Evolutionary conservation across 495 filamentous ascomycete genomes (phyloP), one percentile per base, ranked within the genome.

Genomic region (Hyaloscypha variabilis): DNA sequence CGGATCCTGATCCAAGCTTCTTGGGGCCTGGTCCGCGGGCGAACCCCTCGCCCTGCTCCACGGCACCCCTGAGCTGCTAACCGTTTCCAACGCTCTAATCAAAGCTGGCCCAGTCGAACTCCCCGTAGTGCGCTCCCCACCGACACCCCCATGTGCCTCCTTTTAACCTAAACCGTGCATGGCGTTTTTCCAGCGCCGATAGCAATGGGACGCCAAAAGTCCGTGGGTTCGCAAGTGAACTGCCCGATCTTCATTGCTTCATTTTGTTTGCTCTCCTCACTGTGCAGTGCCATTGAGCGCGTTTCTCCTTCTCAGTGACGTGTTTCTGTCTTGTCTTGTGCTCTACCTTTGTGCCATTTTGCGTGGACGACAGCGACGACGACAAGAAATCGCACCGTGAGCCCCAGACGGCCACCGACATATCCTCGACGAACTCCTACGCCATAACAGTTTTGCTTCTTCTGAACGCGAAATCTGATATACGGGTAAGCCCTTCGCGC

Each of bases 171-270:
- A 54, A 54, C 11, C 25, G 14, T 28, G 5, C 51, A 54, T 54
- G 51, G 51, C 51, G 51, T 54, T 54, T 25, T 58, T 31, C 54
- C 52, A 36, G 4, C 52, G 34, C 30, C 36, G 62, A 52, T 54
- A 54, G 51, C 23, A 54, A 54, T 28, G 51, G 21, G 21, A 24
- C 51, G 25, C 51, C 51, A 63, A 64, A 64, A 21, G 52, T 58
- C 62, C 28, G 52, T 42, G 36, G 11, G 62, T 54, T 46, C 13
- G 8, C 24, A 23, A 31, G 39, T n/a, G n/a, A 24, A 19, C 28
- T n/a, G 21, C 26, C 24, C 28, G 30, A 60, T 65, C 55, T 53
- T 31, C 63, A 60, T 34, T 59, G 54, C 36, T 65, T 65, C 63
- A 65, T 65, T 65, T 60, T 59, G 25, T 50, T 65, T 65, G 39